These are phyloP conservation scores for Cenchrus americanus DNA, from an alignment of 176 grass and related monocot species.

Conservation along the genomic window DNA sequence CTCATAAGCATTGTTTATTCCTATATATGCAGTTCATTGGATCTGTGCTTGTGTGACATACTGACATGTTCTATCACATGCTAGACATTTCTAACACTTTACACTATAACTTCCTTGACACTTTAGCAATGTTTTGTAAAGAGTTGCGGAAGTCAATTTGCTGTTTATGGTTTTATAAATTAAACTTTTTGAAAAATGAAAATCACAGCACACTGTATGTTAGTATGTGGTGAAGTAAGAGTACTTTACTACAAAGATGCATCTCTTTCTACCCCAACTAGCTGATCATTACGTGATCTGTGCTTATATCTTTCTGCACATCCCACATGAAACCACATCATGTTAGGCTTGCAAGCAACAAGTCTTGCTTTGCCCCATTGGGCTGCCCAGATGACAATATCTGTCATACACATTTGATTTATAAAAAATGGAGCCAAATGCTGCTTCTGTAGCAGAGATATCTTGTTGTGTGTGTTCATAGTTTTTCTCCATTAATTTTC, in stretches of 20 bases:
- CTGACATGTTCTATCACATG: background rate
- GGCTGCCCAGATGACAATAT: slow-evolving; percentile 21
- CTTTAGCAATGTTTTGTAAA: background rate
- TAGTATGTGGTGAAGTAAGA: slow-evolving; percentile 23
- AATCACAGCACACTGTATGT: background rate
- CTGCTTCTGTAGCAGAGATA: slow-evolving; percentile 33
- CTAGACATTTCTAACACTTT: background rate
- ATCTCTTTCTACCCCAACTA: slow-evolving; percentile 25
- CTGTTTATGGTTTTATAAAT: slow-evolving; percentile 3
- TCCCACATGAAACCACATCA: slow-evolving; percentile 19
- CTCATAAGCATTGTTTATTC: background rate
- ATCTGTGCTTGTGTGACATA: background rate
- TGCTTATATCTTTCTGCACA: slow-evolving; percentile 9
- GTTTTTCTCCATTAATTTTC: background rate
- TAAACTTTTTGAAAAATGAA: background rate
- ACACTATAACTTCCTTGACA: slow-evolving; percentile 11
- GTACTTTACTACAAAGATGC: slow-evolving; percentile 13
- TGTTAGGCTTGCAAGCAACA: slow-evolving; percentile 5
- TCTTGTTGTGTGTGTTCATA: slow-evolving; percentile 3
- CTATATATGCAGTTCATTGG: slow-evolving; percentile 20
- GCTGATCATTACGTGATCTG: slow-evolving; percentile 18
- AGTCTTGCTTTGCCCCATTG: slow-evolving; percentile 26
- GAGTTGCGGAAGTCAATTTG: background rate
- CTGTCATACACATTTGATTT: slow-evolving; percentile 19
- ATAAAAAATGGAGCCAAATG: slow-evolving; percentile 4